Base-by-base conservation (phyloP, 306 rosid genomes). In the Psophocarpus tetragonolobus region DNA sequence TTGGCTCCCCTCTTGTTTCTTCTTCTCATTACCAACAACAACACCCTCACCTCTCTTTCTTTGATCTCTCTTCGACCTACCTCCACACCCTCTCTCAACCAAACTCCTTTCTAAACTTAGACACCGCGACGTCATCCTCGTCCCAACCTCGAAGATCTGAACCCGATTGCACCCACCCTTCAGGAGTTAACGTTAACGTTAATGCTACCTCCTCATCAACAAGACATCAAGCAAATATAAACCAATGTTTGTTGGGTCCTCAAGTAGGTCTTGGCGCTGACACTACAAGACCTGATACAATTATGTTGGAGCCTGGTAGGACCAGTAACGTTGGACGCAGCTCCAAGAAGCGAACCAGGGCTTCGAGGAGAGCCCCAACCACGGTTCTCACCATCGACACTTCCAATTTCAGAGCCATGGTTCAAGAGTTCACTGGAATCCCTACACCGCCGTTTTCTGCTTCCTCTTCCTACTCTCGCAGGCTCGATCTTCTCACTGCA, bases 381-480 rank as follows among this genome's bases (percentile, higher is more conserved):
- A 94, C 97, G 0, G 97, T 94, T 53, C 89, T 94, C 56, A 92
- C 97, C 74, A 94, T 97, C 18, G 98, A 92, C 85, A 92, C 97
- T 8, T 83, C 97, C 0, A 94, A 94, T 70, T 94, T 94, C 85
- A 74, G 98, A 76, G 97, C 97, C 81, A 94, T 90, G 98, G 98
- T 94, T 77, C 98, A 94, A 80, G 97, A 94, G 33, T 94, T 94
- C 80, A 94, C 98, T 0, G 98, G 98, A 27, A 90, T 92, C 74
- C 97, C 98, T 0, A 90, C 97, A 12, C 97, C 95, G 0, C 97
- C 98, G 0, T 94, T 92, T 21, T 85, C 97, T 68, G 80, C 23
- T 81, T 64, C 70, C 0, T 64, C 93, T 0, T 74, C 91, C 1
- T 90, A 82, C 73, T 83, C 95, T 38, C 87, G 96, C 20, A 75